phyloP scores from a whole-genome alignment of 768 basidiomycete species.

The Termitomyces titanicus region DNA sequence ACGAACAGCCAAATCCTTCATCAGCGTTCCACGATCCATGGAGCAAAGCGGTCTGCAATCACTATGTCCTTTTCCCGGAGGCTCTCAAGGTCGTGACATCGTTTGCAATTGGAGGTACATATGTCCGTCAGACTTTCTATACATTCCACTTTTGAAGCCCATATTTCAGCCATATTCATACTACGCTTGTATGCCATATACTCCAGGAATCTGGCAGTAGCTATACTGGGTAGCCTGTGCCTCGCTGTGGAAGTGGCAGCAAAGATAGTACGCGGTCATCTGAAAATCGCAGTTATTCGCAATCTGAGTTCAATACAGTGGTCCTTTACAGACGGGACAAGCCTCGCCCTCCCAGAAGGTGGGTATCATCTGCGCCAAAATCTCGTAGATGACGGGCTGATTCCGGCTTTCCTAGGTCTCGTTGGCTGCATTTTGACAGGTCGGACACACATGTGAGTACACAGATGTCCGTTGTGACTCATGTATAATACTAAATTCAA shows the following conservation, averaged over 20 bases:
- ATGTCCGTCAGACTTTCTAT: not conserved
- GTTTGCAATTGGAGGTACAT: not conserved
- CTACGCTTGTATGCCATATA: slow-evolving; percentile 24
- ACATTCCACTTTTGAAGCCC: not conserved
- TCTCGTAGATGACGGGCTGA: not conserved
- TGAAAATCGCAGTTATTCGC: not conserved
- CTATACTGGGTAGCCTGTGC: slow-evolving; percentile 16
- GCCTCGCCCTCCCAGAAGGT: slow-evolving; percentile 27
- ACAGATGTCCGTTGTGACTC: not conserved
- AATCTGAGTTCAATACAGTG: slow-evolving; percentile 19
- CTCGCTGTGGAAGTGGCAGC: slow-evolving; percentile 24
- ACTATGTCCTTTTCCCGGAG: not conserved
- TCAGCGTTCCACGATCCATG: not conserved
- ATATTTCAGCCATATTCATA: slow-evolving; percentile 2
- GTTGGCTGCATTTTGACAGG: slow-evolving; percentile 31
- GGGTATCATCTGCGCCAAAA: not conserved
- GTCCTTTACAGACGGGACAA: slow-evolving; percentile 32
- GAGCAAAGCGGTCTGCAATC: not conserved
- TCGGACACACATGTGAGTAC: not conserved
- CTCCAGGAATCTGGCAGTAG: slow-evolving; percentile 15
- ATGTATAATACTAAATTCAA: not conserved
- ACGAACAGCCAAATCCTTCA: not conserved
- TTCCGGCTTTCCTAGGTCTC: slow-evolving; percentile 19
- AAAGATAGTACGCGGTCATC: slow-evolving; percentile 30
- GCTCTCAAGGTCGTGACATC: slow-evolving; percentile 1